Base-by-base conservation (phyloP, 345 rosid genomes). In the Gossypium rotundifolium region DNA sequence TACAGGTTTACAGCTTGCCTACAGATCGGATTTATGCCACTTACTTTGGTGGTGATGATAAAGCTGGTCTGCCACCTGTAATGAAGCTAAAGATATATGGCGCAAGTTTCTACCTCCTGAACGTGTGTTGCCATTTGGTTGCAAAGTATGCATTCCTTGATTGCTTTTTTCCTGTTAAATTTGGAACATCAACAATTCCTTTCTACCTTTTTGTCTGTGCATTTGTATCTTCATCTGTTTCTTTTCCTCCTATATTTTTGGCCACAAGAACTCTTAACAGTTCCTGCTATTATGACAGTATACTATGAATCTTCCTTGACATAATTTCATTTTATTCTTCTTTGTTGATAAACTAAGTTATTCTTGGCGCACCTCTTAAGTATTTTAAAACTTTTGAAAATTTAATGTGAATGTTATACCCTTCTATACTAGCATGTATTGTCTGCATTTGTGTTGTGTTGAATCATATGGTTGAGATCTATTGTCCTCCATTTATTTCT, bases 31-130 rank as follows among this genome's bases (percentile, higher is more conserved):
- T 95, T 71, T 95, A 95, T 76, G 99, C 99, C 7, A 95, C 99
- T 7, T 95, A 95, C 82, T 95, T 95, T 66, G 96, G 96, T n/a
- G 99, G 99, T 70, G 99, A 93, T 83, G 97, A 91, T 75, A 84
- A 85, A 76, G 87, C 84, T 77, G 97, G 98, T 71, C 93, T 95
- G 74, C 85, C 88, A 68, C 93, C 98, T 73, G 99, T 82, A 81
- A 45, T 73, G 97, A 95, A 81, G 98, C 99, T 78, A 89, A 87
- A 74, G 93, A 88, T 73, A 79, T 86, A 72, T 95, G 99, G 99
- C 89, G 88, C 33, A 78, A 84, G 74, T 89, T 87, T 84, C 86
- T 95, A 75, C 99, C 99, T 20, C 75, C 91, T 77, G 89, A 71
- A 49, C 89, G 85, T 55, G 98, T 93, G 45, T 81, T 95, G 1